These are phyloP conservation scores for Mucor lusitanicus DNA, from an alignment of 371 early-diverging fungal genomes.

Conservation along the genomic window DNA sequence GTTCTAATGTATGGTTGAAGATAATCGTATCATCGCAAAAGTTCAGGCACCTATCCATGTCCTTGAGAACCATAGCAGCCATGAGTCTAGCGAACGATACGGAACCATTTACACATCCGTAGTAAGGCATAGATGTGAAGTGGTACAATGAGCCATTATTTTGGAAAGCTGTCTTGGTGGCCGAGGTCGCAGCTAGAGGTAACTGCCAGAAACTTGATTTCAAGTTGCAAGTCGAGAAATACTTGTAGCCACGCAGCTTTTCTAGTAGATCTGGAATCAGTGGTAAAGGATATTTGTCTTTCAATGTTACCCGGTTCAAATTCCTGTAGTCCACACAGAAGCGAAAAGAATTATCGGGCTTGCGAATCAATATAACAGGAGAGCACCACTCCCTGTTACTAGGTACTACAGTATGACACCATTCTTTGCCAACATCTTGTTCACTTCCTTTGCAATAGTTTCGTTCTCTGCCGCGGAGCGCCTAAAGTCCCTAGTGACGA, in stretches of 20 bases:
- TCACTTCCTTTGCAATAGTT: constrained; percentile 12
- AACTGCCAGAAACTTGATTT: constrained; percentile 42
- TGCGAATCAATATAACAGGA: constrained; percentile 53
- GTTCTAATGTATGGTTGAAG: constrained; percentile 32
- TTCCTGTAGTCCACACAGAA: constrained; percentile 29
- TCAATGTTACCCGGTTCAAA: constrained; percentile 46
- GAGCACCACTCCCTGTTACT: constrained; percentile 42
- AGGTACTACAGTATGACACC: constrained; percentile 9
- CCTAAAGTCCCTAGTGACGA: constrained; percentile 19
- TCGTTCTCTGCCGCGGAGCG: constrained; percentile 20
- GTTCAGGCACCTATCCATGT: constrained; percentile 29
- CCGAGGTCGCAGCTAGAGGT: constrained; percentile 11
- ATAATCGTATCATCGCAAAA: constrained; percentile 52
- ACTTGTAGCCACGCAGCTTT: constrained; percentile 11
- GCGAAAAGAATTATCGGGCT: constrained; percentile 38
- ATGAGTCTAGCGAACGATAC: constrained; percentile 44
- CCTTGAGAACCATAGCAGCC: constrained; percentile 27
- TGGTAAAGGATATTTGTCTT: constrained; percentile 47
- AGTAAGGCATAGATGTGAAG: constrained; percentile 48
- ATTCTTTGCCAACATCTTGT: constrained; percentile 5
- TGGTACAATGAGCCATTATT: constrained; percentile 36
- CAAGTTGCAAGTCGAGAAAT: constrained; percentile 52
- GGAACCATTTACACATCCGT: constrained; percentile 50
- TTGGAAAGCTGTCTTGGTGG: constrained; percentile 33
- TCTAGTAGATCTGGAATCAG: constrained; percentile 39